These are phyloP conservation scores for Miscanthus sacchariflorus DNA, from an alignment of 202 grass and related monocot genomes.

Conservation along the genomic window DNA sequence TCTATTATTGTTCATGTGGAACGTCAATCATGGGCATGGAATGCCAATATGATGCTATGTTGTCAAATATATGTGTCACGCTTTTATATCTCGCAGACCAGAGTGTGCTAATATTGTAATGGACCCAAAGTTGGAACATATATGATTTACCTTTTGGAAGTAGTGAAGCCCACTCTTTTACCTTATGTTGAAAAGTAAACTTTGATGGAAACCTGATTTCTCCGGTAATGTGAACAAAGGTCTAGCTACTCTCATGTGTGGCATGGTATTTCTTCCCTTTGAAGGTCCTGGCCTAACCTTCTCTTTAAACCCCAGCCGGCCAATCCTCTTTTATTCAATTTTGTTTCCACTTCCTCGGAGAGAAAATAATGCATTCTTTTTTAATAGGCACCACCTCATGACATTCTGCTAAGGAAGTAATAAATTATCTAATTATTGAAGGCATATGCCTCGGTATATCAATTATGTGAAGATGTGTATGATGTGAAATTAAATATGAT, in stretches of 20 bases:
- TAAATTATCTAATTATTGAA: constrained; percentile 29
- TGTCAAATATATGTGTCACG: no score
- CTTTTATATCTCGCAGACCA: background rate
- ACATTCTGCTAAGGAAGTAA: background rate
- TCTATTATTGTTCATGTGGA: no score
- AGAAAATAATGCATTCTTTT: background rate
- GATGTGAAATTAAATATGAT: constrained; percentile 32
- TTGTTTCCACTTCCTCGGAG: constrained; percentile 16
- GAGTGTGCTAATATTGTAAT: background rate
- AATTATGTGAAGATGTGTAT: background rate
- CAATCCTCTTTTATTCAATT: constrained; percentile 31
- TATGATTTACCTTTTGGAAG: constrained; percentile 8
- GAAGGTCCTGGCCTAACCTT: constrained; percentile 28
- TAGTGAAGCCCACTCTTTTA: constrained; percentile 37
- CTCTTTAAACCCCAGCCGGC: constrained; percentile 17
- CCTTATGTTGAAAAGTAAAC: constrained; percentile 41
- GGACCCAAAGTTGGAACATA: background rate
- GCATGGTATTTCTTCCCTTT: constrained; percentile 32
- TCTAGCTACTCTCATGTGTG: constrained; percentile 10
- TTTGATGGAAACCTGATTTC: background rate
- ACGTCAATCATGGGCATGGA: no score
- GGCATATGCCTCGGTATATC: background rate
- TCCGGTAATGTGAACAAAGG: background rate
- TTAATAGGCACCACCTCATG: background rate
- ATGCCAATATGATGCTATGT: no score